phyloP scores from a whole-genome alignment of 495 filamentous ascomycete genomes.

The Choiromyces venosus region DNA sequence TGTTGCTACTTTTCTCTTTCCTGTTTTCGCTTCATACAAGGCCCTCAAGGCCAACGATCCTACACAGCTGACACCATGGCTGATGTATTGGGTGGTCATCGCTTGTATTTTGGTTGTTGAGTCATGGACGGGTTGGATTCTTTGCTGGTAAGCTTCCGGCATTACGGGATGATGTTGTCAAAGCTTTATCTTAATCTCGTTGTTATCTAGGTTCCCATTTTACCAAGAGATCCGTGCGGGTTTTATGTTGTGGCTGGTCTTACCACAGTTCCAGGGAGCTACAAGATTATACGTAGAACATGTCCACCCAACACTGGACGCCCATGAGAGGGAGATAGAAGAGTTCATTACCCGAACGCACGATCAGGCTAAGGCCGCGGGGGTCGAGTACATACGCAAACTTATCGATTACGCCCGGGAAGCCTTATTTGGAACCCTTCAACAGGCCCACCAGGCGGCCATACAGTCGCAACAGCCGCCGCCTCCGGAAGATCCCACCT shows the following conservation, averaged over 20 bases:
- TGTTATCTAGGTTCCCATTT: conserved; percentile 67
- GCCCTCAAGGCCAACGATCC: conserved; percentile 90
- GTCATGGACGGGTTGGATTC: conserved; percentile 77
- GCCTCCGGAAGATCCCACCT: conserved; percentile 48
- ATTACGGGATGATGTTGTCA: neutral
- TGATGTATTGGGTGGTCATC: conserved; percentile 98
- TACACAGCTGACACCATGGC: conserved; percentile 89
- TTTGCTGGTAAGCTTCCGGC: conserved; percentile 59
- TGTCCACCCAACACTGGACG: conserved; percentile 77
- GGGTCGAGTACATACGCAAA: conserved; percentile 73
- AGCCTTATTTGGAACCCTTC: conserved; percentile 62
- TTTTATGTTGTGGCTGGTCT: conserved; percentile 89
- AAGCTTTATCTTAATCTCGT: conserved; percentile 15
- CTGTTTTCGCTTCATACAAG: conserved; percentile 96
- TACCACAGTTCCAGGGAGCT: conserved; percentile 93
- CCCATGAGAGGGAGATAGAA: conserved; percentile 87
- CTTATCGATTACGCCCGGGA: conserved; percentile 66
- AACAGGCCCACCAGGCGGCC: conserved; percentile 44
- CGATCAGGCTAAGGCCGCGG: conserved; percentile 70
- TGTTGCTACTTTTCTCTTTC: conserved; percentile 85
- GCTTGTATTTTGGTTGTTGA: conserved; percentile 76
- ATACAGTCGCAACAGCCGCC: conserved; percentile 44
- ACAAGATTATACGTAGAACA: conserved; percentile 75
- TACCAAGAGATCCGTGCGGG: conserved; percentile 85
- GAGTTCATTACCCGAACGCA: conserved; percentile 76